These are phyloP conservation scores for Solanum peruvianum DNA, from an alignment of 257 asterid genomes.

Conservation along the genomic window DNA sequence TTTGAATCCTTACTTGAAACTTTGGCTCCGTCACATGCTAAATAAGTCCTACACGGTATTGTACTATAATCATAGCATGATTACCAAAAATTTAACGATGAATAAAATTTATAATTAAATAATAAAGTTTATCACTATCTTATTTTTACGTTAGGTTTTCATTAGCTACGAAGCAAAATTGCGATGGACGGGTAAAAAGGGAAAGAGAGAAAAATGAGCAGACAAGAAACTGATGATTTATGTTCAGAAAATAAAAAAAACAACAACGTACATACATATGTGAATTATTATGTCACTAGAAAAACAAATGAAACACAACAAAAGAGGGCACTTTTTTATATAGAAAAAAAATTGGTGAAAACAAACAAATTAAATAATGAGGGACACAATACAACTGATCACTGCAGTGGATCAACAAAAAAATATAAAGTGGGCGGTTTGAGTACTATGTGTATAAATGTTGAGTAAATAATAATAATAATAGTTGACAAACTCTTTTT, in stretches of 20 bases:
- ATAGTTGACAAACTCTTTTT: not conserved
- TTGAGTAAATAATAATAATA: not conserved
- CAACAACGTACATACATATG: not conserved
- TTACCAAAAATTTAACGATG: too few species aligned
- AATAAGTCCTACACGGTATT: not conserved
- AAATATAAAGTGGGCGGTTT: not conserved
- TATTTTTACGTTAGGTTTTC: too few species aligned
- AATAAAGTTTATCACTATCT: too few species aligned
- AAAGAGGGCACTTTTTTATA: not conserved
- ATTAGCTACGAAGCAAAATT: not conserved
- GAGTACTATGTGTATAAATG: not conserved
- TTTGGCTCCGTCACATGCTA: not conserved
- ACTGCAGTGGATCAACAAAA: not conserved
- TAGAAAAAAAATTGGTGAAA: not conserved
- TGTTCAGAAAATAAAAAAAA: not conserved
- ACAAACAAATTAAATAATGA: not conserved
- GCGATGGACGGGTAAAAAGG: not conserved
- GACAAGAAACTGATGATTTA: not conserved
- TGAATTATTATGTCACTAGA: not conserved
- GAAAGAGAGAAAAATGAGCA: not conserved
- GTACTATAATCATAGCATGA: not conserved
- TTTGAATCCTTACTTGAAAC: not conserved
- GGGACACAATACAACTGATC: not conserved
- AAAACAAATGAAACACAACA: not conserved
- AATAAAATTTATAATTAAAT: too few species aligned